Percentiles rank a stretch among this genome's conserved stretches.
These are phyloP conservation scores for Sequoiadendron giganteum DNA, from an alignment of 75 land plant genomes.

Conservation along the genomic window DNA sequence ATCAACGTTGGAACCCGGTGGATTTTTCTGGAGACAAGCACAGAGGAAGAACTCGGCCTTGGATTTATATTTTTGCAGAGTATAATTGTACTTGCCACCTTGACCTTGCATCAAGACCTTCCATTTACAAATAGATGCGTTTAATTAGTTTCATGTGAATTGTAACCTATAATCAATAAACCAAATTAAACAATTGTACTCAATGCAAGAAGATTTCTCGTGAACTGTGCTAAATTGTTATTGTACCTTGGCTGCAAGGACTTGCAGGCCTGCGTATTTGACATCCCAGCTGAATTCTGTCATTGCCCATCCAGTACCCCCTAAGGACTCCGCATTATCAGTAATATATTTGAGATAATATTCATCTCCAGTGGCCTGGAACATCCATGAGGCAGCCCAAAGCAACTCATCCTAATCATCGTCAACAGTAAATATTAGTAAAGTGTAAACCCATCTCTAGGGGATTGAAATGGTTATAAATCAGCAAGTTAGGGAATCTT, in stretches of 20 bases:
- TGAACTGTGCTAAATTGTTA: background rate
- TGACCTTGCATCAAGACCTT: conserved; percentile 29
- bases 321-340: conserved; percentile 37
- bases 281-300: conserved; percentile 65
- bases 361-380: conserved; percentile 43
- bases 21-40: conserved; percentile 47
- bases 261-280: conserved; percentile 57
- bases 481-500: background rate
- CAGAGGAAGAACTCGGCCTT: conserved; percentile 58
- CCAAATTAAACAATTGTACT: background rate
- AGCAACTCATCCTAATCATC: conserved; percentile 49
- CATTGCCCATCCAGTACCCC: conserved; percentile 59
- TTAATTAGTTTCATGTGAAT: background rate
- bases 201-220: background rate
- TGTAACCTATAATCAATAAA: background rate
- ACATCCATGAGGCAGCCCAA: conserved; percentile 66
- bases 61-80: conserved; percentile 34
- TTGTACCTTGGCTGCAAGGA: conserved; percentile 53
- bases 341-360: conserved; percentile 40
- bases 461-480: background rate
- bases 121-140: background rate
- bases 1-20: conserved; percentile 32
- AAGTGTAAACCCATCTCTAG: background rate
- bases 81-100: conserved; percentile 18
- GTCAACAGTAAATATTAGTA: background rate